Conservation (phyloP, 192 early-diverging fungal species). For the Podila verticillata region DNA sequence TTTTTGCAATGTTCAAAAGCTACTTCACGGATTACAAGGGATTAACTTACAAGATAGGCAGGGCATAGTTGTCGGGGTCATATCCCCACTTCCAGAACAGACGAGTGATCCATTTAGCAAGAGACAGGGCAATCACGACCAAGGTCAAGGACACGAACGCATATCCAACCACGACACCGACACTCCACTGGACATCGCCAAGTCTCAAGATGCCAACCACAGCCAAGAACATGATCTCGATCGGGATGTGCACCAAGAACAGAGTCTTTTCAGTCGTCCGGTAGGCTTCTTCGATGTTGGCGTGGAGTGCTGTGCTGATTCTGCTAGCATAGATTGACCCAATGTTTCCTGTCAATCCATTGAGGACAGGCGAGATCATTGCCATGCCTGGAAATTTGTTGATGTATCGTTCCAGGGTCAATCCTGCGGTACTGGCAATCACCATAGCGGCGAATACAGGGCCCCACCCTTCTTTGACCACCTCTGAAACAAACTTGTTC, state of each 20-base stretch:
- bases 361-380: conserved; percentile 73
- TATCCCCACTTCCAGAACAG: conserved; percentile 72
- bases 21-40: not conserved
- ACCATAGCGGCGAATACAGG: conserved; percentile 81
- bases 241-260: conserved; percentile 75
- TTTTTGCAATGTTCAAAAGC: not conserved
- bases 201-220: conserved; percentile 30
- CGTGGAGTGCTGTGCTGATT: conserved; percentile 79
- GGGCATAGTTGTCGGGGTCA: conserved; percentile 80
- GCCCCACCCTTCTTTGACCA: conserved; percentile 78
- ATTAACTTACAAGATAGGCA: conserved; percentile 68
- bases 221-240: conserved; percentile 70
- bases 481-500: conserved; percentile 72
- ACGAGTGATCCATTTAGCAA: conserved; percentile 67
- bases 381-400: conserved; percentile 73
- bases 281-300: conserved; percentile 56
- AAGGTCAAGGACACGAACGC: conserved; percentile 16
- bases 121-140: conserved; percentile 59
- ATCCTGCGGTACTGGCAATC: conserved; percentile 74
- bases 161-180: conserved; percentile 26
- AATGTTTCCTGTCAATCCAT: conserved; percentile 79
- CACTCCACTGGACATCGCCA: conserved; percentile 46
- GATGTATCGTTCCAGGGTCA: conserved; percentile 74
- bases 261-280: conserved; percentile 66
- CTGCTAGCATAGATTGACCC: conserved; percentile 82